Conservation (phyloP, 768 basidiomycete species). For the Rhizopogon vinicolor region DNA sequence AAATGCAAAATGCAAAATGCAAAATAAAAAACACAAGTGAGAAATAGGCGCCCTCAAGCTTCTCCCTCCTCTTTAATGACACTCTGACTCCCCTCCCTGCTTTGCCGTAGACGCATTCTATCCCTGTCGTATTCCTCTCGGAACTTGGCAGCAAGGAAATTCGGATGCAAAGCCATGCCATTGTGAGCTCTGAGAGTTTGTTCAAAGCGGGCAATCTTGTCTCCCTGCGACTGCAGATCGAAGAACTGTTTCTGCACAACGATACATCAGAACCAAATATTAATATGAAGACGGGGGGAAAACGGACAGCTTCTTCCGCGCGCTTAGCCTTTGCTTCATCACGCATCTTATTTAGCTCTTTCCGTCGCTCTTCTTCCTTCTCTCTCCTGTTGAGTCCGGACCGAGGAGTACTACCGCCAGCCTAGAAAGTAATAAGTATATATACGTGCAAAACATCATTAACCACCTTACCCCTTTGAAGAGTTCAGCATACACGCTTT, state of each 20-base stretch:
- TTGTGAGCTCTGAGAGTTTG: slow-evolving; percentile 44
- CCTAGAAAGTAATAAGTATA: slow-evolving; percentile 18
- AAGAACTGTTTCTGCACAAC: slow-evolving; percentile 40
- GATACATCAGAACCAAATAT: slow-evolving; percentile 8
- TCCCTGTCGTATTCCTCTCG: slow-evolving; percentile 48
- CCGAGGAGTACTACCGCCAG: slow-evolving; percentile 39
- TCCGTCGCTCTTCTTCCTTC: slow-evolving; percentile 64
- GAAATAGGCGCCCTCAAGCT: slow-evolving; percentile 24
- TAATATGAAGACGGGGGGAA: background rate
- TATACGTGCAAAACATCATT: background rate
- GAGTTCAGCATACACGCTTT: slow-evolving; percentile 56
- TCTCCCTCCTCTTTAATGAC: slow-evolving; percentile 26
- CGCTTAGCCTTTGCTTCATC: slow-evolving; percentile 63
- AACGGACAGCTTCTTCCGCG: slow-evolving; percentile 48
- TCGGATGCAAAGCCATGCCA: slow-evolving; percentile 58
- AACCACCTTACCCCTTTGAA: slow-evolving; percentile 47
- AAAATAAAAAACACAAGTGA: background rate
- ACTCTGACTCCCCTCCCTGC: slow-evolving; percentile 20
- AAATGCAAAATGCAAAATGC: slow-evolving; percentile 1
- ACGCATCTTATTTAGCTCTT: slow-evolving; percentile 63
- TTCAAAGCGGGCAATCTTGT: slow-evolving; percentile 62
- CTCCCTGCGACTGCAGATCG: slow-evolving; percentile 53
- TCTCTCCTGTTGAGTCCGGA: slow-evolving; percentile 38
- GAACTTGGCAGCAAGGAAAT: slow-evolving; percentile 55
- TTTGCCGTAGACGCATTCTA: slow-evolving; percentile 24